Evolutionary conservation across 139 green algal genomes (phyloP).

Genomic region (Axilococcus clingmanii): DNA sequence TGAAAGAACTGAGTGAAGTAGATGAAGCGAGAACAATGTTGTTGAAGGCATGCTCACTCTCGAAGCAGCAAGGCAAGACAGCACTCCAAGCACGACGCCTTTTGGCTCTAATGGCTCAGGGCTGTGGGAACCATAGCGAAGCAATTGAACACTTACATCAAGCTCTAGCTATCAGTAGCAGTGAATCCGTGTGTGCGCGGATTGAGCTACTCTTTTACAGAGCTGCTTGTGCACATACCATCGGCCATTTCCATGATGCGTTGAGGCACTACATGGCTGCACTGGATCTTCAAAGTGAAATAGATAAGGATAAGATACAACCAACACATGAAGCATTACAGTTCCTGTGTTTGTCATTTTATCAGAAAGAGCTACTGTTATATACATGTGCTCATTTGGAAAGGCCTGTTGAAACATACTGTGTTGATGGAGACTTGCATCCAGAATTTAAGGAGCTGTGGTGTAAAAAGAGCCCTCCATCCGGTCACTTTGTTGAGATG

Average conservation of each 20-base stretch:
- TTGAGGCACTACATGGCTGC: constrained; percentile 37
- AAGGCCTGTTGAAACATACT: constrained; percentile 36
- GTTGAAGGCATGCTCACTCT: constrained; percentile 24
- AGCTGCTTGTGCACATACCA: constrained; percentile 46
- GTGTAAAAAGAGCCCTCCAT: constrained; percentile 77
- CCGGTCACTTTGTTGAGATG: constrained; percentile 38
- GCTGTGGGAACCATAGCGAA: constrained; percentile 41
- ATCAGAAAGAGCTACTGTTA: constrained; percentile 68
- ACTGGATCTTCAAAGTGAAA: no score
- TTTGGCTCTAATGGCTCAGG: constrained; percentile 60
- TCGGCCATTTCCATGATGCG: constrained; percentile 37
- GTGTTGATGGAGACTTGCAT: constrained; percentile 56
- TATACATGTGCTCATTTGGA: constrained; percentile 48
- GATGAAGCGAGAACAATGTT: constrained; percentile 54
- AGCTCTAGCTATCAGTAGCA: constrained; percentile 28
- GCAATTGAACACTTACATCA: constrained; percentile 51
- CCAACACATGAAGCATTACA: constrained; percentile 26
- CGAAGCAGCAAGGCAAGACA: constrained; percentile 3
- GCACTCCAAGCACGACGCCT: constrained; percentile 24
- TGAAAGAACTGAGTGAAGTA: constrained; percentile 46
- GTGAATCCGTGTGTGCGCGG: constrained; percentile 6
- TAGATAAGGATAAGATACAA: constrained; percentile 10
- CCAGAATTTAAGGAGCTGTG: constrained; percentile 84
- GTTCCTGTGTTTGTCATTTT: constrained; percentile 64
- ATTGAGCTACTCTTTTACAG: constrained; percentile 63